These are phyloP conservation scores for Ogataea henricii DNA, from an alignment of 805 yeast species.

Conservation along the genomic window DNA sequence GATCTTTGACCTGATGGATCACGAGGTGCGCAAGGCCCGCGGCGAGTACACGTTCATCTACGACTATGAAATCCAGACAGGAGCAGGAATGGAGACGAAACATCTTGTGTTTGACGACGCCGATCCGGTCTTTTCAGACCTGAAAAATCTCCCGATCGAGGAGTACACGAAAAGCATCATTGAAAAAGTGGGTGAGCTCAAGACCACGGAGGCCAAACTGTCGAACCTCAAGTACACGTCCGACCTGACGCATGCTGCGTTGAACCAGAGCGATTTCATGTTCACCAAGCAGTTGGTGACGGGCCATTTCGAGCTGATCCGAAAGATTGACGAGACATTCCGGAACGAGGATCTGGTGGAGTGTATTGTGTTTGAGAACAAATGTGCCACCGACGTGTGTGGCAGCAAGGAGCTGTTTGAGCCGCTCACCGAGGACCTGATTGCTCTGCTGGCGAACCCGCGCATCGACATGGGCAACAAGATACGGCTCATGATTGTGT, in stretches of 20 bases:
- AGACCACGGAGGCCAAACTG: conserved; percentile 27
- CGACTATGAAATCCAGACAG: conserved; percentile 30
- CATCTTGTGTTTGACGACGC: conserved; percentile 27
- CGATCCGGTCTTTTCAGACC: conserved; percentile 28
- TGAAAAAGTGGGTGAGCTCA: conserved; percentile 26
- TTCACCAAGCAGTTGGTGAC: conserved; percentile 26
- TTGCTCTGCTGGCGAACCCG: conserved; percentile 52
- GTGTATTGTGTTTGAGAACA: conserved; percentile 84
- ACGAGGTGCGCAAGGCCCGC: conserved; percentile 27
- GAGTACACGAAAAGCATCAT: conserved; percentile 28
- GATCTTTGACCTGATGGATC: conserved; percentile 67
- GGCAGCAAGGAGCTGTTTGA: conserved; percentile 62
- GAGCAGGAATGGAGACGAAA: conserved; percentile 29
- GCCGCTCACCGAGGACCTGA: conserved; percentile 55
- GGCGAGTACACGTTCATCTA: conserved; percentile 30
- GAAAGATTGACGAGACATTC: conserved; percentile 62
- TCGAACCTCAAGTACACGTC: conserved; percentile 28
- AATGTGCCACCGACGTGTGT: conserved; percentile 69
- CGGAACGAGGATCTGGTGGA: conserved; percentile 41
- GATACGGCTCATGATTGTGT: conserved; percentile 70
- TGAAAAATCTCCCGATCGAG: conserved; percentile 31
- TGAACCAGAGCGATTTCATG: conserved; percentile 30
- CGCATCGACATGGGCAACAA: conserved; percentile 63
- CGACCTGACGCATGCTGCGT: conserved; percentile 32
- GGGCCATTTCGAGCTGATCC: conserved; percentile 41